Percentiles rank a stretch among this genome's conserved stretches.
Conservation (phyloP, 805 yeast species). For the Cyberlindnera bimundalis region DNA sequence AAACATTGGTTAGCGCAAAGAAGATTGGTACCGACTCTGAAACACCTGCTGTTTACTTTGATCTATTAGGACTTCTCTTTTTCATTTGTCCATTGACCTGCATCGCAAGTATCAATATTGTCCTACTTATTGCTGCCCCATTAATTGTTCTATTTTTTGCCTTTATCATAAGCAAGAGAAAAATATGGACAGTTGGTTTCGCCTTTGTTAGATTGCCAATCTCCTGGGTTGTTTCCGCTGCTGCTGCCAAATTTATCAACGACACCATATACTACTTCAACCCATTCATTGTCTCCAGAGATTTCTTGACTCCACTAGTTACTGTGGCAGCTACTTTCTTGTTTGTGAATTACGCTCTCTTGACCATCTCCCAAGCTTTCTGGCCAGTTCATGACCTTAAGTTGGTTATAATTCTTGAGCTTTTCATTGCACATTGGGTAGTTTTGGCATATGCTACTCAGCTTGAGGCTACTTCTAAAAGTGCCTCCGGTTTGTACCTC, state of each 20-base stretch:
- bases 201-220: slow-evolving; percentile 57
- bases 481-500: slow-evolving; percentile 46
- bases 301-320: slow-evolving; percentile 46
- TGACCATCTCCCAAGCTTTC: slow-evolving; percentile 37
- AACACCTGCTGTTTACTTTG: slow-evolving; percentile 59
- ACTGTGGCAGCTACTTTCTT: slow-evolving; percentile 46
- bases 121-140: slow-evolving; percentile 54
- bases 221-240: slow-evolving; percentile 44
- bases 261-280: slow-evolving; percentile 40
- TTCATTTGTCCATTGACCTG: slow-evolving; percentile 48
- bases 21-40: slow-evolving; percentile 31
- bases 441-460: slow-evolving; percentile 48
- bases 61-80: slow-evolving; percentile 56
- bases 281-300: slow-evolving; percentile 50
- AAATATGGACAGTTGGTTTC: slow-evolving; percentile 47
- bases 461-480: slow-evolving; percentile 41
- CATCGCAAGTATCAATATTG: slow-evolving; percentile 50
- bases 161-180: slow-evolving; percentile 43
- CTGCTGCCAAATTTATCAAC: slow-evolving; percentile 35
- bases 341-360: slow-evolving; percentile 51
- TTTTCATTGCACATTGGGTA: slow-evolving; percentile 56
- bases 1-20: slow-evolving; percentile 40
- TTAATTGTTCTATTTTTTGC: slow-evolving; percentile 45
- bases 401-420: slow-evolving; percentile 51
- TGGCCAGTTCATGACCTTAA: slow-evolving; percentile 58